phyloP scores from a whole-genome alignment of 2,329 filamentous ascomycete species.

The Aspergillus candidus region DNA sequence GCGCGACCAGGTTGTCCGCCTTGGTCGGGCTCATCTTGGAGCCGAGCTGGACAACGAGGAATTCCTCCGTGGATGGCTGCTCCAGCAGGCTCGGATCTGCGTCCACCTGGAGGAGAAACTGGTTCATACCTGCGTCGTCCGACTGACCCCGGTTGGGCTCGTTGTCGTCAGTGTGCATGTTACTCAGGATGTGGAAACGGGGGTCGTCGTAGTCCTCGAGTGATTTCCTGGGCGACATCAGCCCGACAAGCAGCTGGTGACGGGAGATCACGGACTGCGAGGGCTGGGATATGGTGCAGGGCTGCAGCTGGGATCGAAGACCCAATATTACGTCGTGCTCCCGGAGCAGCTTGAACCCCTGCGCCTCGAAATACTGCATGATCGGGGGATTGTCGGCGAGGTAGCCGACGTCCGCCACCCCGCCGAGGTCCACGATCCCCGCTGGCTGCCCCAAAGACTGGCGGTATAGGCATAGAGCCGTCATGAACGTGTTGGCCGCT shows the following conservation, averaged over 20 bases:
- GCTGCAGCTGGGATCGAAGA: no score
- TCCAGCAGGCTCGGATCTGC: background rate
- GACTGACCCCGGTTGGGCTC: no score
- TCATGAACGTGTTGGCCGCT: constrained; percentile 36
- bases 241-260: no score
- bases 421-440: constrained; percentile 23
- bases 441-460: constrained; percentile 10
- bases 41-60: background rate
- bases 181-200: no score
- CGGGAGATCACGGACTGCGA: no score
- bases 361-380: no score
- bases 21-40: background rate
- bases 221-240: no score
- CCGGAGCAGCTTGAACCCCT: no score
- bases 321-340: no score
- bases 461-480: constrained; percentile 29
- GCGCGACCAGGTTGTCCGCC: background rate
- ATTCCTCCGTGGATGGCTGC: constrained; percentile 1
- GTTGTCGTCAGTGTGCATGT: no score
- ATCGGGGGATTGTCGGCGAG: constrained; percentile 16
- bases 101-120: constrained; percentile 2
- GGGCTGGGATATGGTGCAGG: no score
- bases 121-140: background rate
- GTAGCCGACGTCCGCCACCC: constrained; percentile 28
- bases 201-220: no score